A percentile compares a stretch with the other conserved stretches of the same genome.
Evolutionary conservation across 1,284 basidiomycete genomes (phyloP).

Genomic region (Rhodotorula glutinis): DNA sequence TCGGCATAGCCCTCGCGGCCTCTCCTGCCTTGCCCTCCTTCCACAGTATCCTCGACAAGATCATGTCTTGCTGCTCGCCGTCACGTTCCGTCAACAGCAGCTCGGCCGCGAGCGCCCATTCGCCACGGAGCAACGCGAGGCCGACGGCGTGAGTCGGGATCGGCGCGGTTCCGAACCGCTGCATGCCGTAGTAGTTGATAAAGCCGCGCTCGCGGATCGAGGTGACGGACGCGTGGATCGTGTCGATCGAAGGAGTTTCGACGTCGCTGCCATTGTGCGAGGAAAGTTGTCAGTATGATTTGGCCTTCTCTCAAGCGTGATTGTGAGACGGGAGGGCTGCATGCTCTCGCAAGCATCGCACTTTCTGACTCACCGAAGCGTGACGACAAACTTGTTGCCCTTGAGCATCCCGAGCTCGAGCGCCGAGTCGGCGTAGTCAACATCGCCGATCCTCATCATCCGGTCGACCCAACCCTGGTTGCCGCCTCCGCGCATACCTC

Average conservation of each 20-base stretch:
- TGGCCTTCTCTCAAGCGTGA: background rate
- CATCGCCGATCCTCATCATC: constrained; percentile 82
- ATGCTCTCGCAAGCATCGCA: no score
- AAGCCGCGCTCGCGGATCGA: constrained; percentile 81
- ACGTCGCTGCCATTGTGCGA: constrained; percentile 62
- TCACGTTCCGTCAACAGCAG: constrained; percentile 75
- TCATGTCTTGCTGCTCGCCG: constrained; percentile 85
- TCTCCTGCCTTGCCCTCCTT: constrained; percentile 68
- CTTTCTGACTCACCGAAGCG: constrained; percentile 64
- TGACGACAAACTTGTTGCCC: constrained; percentile 94
- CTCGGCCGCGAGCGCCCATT: constrained; percentile 84
- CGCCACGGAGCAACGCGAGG: constrained; percentile 76
- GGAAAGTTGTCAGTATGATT: background rate
- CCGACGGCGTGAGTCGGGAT: constrained; percentile 94
- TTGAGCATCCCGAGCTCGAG: constrained; percentile 91
- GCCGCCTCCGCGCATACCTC: constrained; percentile 20
- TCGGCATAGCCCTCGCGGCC: constrained; percentile 77
- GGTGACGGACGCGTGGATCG: constrained; percentile 70
- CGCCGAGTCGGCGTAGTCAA: constrained; percentile 74
- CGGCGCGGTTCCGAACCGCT: constrained; percentile 94
- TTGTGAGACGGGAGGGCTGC: no score
- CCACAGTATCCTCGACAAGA: constrained; percentile 75
- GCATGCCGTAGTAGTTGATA: constrained; percentile 99
- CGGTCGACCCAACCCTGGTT: constrained; percentile 56
- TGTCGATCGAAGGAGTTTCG: constrained; percentile 66